Evolutionary conservation across 805 yeast genomes (phyloP).

Genomic region (Citeromyces nyonsensis): DNA sequence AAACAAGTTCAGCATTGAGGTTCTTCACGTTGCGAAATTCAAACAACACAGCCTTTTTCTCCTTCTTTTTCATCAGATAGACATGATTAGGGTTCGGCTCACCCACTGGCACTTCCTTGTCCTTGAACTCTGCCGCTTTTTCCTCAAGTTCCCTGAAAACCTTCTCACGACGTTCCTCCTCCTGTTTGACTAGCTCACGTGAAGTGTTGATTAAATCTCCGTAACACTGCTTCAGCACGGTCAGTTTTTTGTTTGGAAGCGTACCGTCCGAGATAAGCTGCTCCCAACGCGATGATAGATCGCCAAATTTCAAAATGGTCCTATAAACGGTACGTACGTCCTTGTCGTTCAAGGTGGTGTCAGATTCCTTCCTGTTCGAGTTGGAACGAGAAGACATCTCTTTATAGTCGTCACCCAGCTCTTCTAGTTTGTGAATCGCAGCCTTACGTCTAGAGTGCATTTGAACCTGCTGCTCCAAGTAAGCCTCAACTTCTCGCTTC

Average conservation of each 20-base stretch:
- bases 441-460: slow-evolving; percentile 73
- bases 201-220: slow-evolving; percentile 56
- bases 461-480: slow-evolving; percentile 77
- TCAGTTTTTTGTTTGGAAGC: slow-evolving; percentile 72
- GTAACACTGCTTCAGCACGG: slow-evolving; percentile 58
- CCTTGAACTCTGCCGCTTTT: slow-evolving; percentile 40
- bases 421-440: slow-evolving; percentile 44
- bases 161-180: slow-evolving; percentile 45
- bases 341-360: slow-evolving; percentile 52
- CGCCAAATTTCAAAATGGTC: slow-evolving; percentile 72
- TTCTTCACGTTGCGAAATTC: slow-evolving; percentile 80
- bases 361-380: slow-evolving; percentile 17
- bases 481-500: slow-evolving; percentile 73
- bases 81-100: slow-evolving; percentile 2
- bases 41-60: slow-evolving; percentile 79
- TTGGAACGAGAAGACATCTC: slow-evolving; percentile 24
- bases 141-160: slow-evolving; percentile 43
- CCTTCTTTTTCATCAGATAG: slow-evolving; percentile 47
- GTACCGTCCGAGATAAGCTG: slow-evolving; percentile 83
- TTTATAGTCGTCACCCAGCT: slow-evolving; percentile 12
- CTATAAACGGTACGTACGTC: slow-evolving; percentile 80
- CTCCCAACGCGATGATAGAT: slow-evolving; percentile 63
- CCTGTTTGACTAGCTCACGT: slow-evolving; percentile 41
- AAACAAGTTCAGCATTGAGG: slow-evolving; percentile 77
- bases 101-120: slow-evolving; percentile 6